Percentiles rank a stretch among this genome's conserved stretches.
Conservation (phyloP, 495 filamentous ascomycete species). For the Poronia punctata region DNA sequence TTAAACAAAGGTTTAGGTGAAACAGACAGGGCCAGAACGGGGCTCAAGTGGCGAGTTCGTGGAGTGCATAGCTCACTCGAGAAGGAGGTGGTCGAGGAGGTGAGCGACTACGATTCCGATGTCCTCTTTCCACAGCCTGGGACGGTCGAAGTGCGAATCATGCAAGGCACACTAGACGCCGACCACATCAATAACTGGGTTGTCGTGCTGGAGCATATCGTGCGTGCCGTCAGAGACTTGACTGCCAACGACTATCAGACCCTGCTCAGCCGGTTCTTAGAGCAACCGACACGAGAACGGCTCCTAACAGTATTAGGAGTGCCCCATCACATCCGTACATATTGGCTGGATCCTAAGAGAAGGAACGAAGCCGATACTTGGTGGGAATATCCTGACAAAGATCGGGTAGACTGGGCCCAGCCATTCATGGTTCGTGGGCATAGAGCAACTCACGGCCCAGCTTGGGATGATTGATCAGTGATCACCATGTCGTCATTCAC, state of each 20-base stretch:
- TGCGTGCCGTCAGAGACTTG: conserved; percentile 4
- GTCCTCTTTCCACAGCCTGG: neutral
- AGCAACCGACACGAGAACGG: neutral
- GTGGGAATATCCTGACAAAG: conserved; percentile 15
- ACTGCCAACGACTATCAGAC: neutral
- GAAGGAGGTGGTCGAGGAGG: too few relatives aligned
- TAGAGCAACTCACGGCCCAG: too few relatives aligned
- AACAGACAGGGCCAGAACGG: neutral
- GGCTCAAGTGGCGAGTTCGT: neutral
- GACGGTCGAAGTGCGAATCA: conserved; percentile 17
- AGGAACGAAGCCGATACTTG: neutral
- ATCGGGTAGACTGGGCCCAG: conserved; percentile 13
- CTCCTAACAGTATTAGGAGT: conserved; percentile 6
- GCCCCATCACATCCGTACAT: conserved; percentile 1
- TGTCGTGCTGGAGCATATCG: conserved; percentile 4
- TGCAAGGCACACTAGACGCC: conserved; percentile 22
- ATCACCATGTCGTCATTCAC: too few relatives aligned
- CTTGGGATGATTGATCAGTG: too few relatives aligned
- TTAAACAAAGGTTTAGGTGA: neutral
- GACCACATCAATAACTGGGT: conserved; percentile 20
- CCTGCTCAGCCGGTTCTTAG: neutral
- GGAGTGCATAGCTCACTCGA: neutral
- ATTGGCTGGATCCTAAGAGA: conserved; percentile 4
- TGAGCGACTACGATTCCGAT: neutral
- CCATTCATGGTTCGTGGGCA: conserved; percentile 8